Conservation (phyloP, 495 filamentous ascomycete species). For the Niebla homalea region DNA sequence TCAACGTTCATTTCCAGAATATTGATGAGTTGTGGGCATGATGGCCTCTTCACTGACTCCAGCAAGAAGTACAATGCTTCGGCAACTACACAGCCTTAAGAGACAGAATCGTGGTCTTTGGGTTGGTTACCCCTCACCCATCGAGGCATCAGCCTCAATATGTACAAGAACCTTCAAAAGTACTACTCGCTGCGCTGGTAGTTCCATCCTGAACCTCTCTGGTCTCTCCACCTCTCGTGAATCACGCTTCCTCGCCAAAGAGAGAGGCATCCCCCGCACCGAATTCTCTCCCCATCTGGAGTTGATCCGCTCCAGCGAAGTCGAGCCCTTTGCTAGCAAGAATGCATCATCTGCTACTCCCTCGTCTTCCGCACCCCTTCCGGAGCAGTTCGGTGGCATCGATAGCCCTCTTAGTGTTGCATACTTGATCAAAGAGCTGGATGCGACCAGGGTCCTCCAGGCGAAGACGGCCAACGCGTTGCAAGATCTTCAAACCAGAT, state of each 20-base stretch:
- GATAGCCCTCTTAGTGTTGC: background rate
- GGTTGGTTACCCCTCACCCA: no score
- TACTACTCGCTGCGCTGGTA: background rate
- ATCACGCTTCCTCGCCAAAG: conserved; percentile 5
- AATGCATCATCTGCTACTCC: background rate
- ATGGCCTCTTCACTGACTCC: no score
- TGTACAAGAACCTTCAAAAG: background rate
- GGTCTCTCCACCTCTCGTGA: conserved; percentile 6
- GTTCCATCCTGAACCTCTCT: conserved; percentile 3
- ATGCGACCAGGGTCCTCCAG: background rate
- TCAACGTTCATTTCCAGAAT: no score
- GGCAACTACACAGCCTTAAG: no score
- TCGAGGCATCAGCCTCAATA: no score
- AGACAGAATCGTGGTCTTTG: no score
- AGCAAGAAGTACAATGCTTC: no score
- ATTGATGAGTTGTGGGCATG: no score
- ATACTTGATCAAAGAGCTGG: background rate
- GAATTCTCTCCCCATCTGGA: conserved; percentile 10
- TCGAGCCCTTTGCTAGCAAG: background rate
- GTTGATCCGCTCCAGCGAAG: conserved; percentile 8
- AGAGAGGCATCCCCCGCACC: conserved; percentile 2
- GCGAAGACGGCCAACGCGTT: background rate
- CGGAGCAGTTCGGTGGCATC: background rate
- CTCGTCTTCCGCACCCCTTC: background rate
- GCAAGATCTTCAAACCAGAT: background rate